phyloP scores from a whole-genome alignment of 148 eudicot species.

The Amaranthus cruentus region DNA sequence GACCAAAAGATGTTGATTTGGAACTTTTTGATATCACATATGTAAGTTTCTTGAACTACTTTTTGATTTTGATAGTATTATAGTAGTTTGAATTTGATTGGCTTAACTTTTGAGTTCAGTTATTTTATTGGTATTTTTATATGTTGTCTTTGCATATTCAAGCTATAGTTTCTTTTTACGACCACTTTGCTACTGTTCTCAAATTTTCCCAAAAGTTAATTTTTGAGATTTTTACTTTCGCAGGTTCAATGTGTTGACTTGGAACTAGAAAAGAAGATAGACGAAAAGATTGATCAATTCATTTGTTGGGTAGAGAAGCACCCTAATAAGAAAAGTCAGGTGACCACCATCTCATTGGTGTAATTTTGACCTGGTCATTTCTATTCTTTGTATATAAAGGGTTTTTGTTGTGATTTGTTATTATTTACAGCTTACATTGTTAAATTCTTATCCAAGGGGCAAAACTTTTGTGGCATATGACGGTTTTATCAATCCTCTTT shows the following conservation, averaged over 20 bases:
- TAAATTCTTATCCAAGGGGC: background rate
- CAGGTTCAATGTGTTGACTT: constrained; percentile 91
- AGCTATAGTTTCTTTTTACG: no score
- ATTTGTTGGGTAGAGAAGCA: constrained; percentile 87
- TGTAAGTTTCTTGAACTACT: constrained; percentile 36
- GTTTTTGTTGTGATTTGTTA: background rate
- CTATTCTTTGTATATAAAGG: background rate
- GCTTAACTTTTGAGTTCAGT: background rate
- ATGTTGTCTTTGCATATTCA: no score
- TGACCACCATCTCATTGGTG: constrained; percentile 15
- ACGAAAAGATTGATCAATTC: constrained; percentile 93
- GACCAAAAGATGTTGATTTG: constrained; percentile 87
- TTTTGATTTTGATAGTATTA: background rate
- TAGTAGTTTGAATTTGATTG: background rate
- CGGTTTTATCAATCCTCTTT: no score
- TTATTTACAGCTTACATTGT: background rate
- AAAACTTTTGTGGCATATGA: background rate
- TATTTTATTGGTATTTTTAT: background rate
- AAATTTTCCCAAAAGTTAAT: background rate
- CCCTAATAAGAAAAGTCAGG: constrained; percentile 98
- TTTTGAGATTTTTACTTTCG: constrained; percentile 5
- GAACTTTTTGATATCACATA: constrained; percentile 94
- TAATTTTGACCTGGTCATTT: background rate
- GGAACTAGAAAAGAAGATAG: constrained; percentile 87
- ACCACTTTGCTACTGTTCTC: no score